Evolutionary conservation across 2,329 filamentous ascomycete genomes (phyloP), one percentile per base, ranked within the genome.

Genomic region (Penicillium psychrosexuale): DNA sequence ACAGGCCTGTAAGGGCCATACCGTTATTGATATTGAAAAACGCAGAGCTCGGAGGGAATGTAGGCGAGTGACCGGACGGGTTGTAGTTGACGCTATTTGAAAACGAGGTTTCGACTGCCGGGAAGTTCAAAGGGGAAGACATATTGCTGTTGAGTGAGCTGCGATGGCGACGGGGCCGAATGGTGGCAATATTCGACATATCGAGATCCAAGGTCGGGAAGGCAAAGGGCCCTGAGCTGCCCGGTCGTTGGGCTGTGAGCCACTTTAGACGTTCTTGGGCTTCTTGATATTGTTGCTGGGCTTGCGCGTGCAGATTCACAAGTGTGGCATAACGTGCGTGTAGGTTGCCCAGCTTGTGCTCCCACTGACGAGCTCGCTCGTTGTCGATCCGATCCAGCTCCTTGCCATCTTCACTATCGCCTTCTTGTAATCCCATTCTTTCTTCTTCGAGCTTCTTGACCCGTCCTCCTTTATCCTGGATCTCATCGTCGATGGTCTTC

Each of bases 11-110:
- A n/a, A 84, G 65, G 4, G 82, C 80, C 81, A 84, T 85, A 55
- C 84, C 84, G 60, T 86, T 86, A 47, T 80, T 81, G 42, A 83
- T 79, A 59, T 85, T 86, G 71, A 86, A 84, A 60, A 84, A 85
- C 0, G 82, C 77, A 5, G 80, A 72, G 19, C 74, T 70, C 12
- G 77, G 72, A 1, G 77, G 68, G 54, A 82, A 83, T 0, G 79
- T 77, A 7, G 83, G 81, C 3, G 82, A 82, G 22, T 77, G 77
- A 47, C 74, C 70, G 3, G 78, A 73, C 53, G 73, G 76, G 58
- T 78, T 79, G 67, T 81, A 81, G 22, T 72, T 77, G 33, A 78
- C 69, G 9, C 71, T 62, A 46, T 69, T 63, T 38, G 73, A 64
- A 51, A 78, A 76, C 1, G 68, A 62, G 6, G 76, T 69, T 31